phyloP scores from a whole-genome alignment of 805 yeast genomes.

The Zygosaccharomyces siamensis region DNA sequence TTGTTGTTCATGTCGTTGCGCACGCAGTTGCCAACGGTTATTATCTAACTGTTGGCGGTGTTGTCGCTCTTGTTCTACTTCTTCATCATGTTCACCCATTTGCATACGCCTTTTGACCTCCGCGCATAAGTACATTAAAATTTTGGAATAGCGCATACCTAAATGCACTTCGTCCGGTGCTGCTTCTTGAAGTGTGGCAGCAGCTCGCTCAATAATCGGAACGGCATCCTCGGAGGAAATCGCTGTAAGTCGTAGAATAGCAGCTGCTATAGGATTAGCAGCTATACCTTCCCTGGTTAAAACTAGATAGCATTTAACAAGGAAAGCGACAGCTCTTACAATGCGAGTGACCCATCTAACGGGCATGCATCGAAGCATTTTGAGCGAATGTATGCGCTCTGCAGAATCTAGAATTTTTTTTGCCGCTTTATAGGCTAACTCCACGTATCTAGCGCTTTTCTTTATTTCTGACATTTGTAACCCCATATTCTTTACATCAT shows the following conservation, averaged over 20 bases:
- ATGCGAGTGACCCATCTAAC: conserved; percentile 87
- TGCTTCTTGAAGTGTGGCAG: conserved; percentile 70
- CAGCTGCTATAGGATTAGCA: conserved; percentile 39
- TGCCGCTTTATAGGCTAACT: conserved; percentile 78
- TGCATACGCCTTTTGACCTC: conserved; percentile 54
- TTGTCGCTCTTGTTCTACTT: conserved; percentile 3
- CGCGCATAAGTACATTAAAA: conserved; percentile 67
- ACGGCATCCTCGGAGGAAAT: conserved; percentile 70
- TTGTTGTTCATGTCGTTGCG: too few species aligned
- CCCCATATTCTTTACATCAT: conserved; percentile 36
- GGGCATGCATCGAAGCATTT: conserved; percentile 71
- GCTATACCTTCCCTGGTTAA: conserved; percentile 38
- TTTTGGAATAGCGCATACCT: conserved; percentile 73
- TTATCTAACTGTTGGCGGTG: background rate
- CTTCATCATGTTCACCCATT: background rate
- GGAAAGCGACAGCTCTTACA: conserved; percentile 82
- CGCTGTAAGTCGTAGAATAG: conserved; percentile 54
- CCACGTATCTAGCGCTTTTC: conserved; percentile 70
- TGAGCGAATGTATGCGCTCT: conserved; percentile 59
- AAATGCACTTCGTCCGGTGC: conserved; percentile 87
- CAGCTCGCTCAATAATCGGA: conserved; percentile 62
- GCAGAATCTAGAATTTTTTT: conserved; percentile 71
- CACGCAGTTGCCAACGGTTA: too few species aligned
- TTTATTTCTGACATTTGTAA: conserved; percentile 65
- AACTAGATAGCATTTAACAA: conserved; percentile 78